These are phyloP conservation scores for Aphanomyces stellatus DNA, from an alignment of 352 stramenopile species.

Conservation along the genomic window DNA sequence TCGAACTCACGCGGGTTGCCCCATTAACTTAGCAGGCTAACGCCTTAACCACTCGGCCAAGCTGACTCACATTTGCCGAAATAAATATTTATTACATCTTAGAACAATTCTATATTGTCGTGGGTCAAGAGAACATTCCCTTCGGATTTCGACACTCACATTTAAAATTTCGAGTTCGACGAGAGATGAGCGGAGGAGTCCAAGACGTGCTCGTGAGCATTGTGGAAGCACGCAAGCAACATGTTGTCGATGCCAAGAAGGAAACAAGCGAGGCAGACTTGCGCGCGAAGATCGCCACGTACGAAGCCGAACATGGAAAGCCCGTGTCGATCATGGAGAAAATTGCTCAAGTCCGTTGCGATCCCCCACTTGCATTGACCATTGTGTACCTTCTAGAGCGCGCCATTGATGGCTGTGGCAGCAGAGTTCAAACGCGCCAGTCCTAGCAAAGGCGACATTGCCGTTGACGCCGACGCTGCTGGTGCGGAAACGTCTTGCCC, in stretches of 20 bases:
- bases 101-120: background rate
- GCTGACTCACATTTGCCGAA: background rate
- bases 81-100: background rate
- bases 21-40: too few relatives aligned
- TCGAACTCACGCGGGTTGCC: too few relatives aligned
- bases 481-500: constrained; percentile 25
- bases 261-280: constrained; percentile 41
- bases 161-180: constrained; percentile 6
- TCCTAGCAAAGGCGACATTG: constrained; percentile 96
- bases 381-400: constrained; percentile 38
- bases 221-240: constrained; percentile 52
- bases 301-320: constrained; percentile 69
- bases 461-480: constrained; percentile 50
- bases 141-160: too few relatives aligned
- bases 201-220: constrained; percentile 76
- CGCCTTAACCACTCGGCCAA: background rate
- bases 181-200: background rate
- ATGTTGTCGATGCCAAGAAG: constrained; percentile 55
- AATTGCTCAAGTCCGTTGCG: constrained; percentile 46
- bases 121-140: background rate
- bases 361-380: constrained; percentile 12
- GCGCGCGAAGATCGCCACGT: constrained; percentile 55
- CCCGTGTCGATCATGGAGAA: constrained; percentile 82
- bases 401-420: constrained; percentile 85
- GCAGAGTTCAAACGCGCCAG: constrained; percentile 98